These are phyloP conservation scores for Amphicarpaea edgeworthii DNA, from an alignment of 306 rosid species.

Conservation along the genomic window DNA sequence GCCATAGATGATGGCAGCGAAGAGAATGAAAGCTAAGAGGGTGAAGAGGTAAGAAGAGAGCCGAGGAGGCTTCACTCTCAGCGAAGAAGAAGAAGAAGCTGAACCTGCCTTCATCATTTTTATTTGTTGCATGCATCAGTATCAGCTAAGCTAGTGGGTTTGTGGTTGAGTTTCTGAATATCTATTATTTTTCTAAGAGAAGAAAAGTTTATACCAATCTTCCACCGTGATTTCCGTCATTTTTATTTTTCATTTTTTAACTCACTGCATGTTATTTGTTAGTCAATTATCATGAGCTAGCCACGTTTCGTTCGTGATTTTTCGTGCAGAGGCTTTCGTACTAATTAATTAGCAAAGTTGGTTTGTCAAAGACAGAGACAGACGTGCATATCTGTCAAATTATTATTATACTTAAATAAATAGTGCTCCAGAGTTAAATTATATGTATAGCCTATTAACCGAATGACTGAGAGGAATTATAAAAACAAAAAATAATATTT, in stretches of 20 bases:
- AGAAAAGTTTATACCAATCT: too few species aligned
- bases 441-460: background rate
- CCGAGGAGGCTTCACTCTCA: conserved; percentile 71
- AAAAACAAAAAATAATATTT: background rate
- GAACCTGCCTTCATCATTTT: conserved; percentile 68
- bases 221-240: background rate
- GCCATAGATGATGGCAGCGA: conserved; percentile 68
- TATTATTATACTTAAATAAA: background rate
- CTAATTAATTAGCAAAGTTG: too few species aligned
- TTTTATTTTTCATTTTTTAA: too few species aligned
- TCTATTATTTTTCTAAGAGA: too few species aligned
- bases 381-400: background rate
- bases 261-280: too few species aligned
- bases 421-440: too few species aligned
- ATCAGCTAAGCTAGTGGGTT: background rate
- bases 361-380: too few species aligned
- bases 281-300: too few species aligned
- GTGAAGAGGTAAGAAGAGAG: conserved; percentile 74
- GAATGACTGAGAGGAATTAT: background rate
- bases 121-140: conserved; percentile 35
- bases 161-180: background rate
- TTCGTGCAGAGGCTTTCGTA: too few species aligned
- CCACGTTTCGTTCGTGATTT: too few species aligned
- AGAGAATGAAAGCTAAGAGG: conserved; percentile 74
- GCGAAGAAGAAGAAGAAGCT: conserved; percentile 48